phyloP scores from a whole-genome alignment of 1,284 basidiomycete species.

The Mrakiaceae sp. region DNA sequence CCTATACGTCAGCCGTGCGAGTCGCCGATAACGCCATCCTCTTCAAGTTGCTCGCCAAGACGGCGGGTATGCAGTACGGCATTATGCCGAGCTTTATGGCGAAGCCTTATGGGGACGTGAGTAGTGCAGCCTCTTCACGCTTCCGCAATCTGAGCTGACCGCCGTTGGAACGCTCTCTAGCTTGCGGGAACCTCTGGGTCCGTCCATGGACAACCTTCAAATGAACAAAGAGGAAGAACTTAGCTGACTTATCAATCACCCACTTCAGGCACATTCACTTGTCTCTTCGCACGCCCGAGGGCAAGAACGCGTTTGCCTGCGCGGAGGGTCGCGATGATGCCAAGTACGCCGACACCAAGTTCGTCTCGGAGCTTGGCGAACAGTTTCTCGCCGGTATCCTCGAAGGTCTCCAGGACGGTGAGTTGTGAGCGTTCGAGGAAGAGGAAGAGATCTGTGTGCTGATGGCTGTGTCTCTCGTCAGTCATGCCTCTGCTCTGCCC shows the following conservation, averaged over 20 bases:
- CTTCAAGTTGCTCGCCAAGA: constrained; percentile 89
- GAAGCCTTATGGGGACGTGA: constrained; percentile 81
- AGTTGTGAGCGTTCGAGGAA: constrained; percentile 20
- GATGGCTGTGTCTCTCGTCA: constrained; percentile 7
- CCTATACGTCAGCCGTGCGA: constrained; percentile 67
- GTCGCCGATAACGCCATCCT: constrained; percentile 93
- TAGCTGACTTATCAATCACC: background rate
- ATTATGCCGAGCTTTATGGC: constrained; percentile 97
- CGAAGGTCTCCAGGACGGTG: constrained; percentile 77
- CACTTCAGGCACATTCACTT: constrained; percentile 63
- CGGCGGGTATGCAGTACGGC: constrained; percentile 75
- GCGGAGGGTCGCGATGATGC: constrained; percentile 50
- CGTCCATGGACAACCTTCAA: constrained; percentile 22
- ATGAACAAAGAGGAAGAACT: too few relatives aligned
- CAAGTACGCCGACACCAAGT: constrained; percentile 66
- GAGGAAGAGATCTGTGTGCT: too few relatives aligned
- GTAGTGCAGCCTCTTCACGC: constrained; percentile 25
- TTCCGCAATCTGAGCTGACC: too few relatives aligned
- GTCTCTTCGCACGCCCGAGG: constrained; percentile 58
- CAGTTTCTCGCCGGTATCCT: constrained; percentile 85
- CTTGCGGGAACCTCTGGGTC: constrained; percentile 84
- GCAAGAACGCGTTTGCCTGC: constrained; percentile 65
- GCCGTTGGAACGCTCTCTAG: constrained; percentile 34
- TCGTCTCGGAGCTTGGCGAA: constrained; percentile 73
- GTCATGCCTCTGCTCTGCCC: constrained; percentile 56